Base-by-base conservation (phyloP, 2,329 filamentous ascomycete genomes). In the Pseudogymnoascus sp. region DNA sequence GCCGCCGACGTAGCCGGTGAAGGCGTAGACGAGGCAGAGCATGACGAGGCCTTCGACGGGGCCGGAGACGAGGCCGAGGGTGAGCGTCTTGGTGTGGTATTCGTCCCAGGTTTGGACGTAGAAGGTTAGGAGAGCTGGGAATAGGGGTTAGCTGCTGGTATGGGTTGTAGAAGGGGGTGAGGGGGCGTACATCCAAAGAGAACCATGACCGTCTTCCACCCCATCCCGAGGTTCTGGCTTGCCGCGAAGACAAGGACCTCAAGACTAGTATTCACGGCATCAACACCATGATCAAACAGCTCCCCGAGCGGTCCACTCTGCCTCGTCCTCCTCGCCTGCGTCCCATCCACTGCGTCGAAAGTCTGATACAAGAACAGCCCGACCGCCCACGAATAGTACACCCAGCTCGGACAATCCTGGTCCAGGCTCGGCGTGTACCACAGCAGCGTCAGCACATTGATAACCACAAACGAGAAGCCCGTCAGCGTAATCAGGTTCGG, bases 21-120 rank as follows among this genome's bases (percentile, higher is more conserved):
- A 77, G 35, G 85, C 83, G 74, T 94, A 97, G 63, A 99, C 86
- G 61, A 82, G 72, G 68, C 90, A 87, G 18, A 99, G 81, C 39
- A 90, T 91, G 54, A 97, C 76, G 61, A 99, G 88, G 59, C 94
- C 94, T 76, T 99, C 94, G 37, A 99, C 94, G 3, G 94, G 94
- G 0, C 94, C 94, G 65, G 93, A 97, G 66, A 99, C 81, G 64
- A 97, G 78, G 62, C 94, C 94, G 5, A 99, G 83, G 1, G 91
- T 97, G 57, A 99, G 83, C 2, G 92, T 94, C 74, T 97, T 92
- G 59, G 94, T 99, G 77, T 97, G 93, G 76, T 97, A 99, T 74
- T 97, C 94, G 71, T 99, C 94, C 94, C 94, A 99, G 34, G 94
- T 97, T 74, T 97, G 94, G 41, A 97, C 88, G 74, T 97, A 97